phyloP scores from a whole-genome alignment of 805 yeast species.

The Hanseniaspora guilliermondii region DNA sequence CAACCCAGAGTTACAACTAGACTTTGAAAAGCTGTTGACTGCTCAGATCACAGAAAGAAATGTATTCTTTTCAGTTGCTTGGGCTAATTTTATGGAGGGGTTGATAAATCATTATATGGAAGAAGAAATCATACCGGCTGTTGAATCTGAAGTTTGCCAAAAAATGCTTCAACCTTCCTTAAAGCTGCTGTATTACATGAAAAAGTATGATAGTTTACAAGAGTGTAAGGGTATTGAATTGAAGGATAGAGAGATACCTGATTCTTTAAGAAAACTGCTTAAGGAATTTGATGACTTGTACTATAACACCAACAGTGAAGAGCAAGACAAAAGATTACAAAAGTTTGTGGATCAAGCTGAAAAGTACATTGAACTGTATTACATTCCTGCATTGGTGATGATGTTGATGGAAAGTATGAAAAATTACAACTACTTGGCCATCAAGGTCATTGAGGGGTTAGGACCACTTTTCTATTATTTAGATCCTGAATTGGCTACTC shows the following conservation, averaged over 20 bases:
- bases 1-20: conserved; percentile 5
- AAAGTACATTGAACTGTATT: conserved; percentile 28
- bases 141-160: conserved; percentile 29
- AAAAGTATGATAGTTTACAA: conserved; percentile 18
- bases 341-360: conserved; percentile 30
- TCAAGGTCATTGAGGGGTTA: conserved; percentile 28
- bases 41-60: conserved; percentile 23
- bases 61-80: conserved; percentile 27
- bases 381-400: conserved; percentile 25
- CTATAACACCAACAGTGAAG: conserved; percentile 27
- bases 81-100: conserved; percentile 32
- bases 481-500: conserved; percentile 20
- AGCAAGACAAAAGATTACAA: conserved; percentile 28
- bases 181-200: conserved; percentile 20
- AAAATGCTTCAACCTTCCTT: conserved; percentile 20
- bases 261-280: conserved; percentile 27
- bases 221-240: conserved; percentile 26
- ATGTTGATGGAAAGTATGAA: conserved; percentile 22
- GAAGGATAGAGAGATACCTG: conserved; percentile 28
- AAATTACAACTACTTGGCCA: conserved; percentile 23
- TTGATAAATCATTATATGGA: conserved; percentile 29
- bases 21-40: conserved; percentile 21
- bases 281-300: conserved; percentile 28
- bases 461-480: conserved; percentile 30
- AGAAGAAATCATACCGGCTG: conserved; percentile 26